Base-by-base conservation (phyloP, 2,329 filamentous ascomycete species). In the Thelonectria rubi region DNA sequence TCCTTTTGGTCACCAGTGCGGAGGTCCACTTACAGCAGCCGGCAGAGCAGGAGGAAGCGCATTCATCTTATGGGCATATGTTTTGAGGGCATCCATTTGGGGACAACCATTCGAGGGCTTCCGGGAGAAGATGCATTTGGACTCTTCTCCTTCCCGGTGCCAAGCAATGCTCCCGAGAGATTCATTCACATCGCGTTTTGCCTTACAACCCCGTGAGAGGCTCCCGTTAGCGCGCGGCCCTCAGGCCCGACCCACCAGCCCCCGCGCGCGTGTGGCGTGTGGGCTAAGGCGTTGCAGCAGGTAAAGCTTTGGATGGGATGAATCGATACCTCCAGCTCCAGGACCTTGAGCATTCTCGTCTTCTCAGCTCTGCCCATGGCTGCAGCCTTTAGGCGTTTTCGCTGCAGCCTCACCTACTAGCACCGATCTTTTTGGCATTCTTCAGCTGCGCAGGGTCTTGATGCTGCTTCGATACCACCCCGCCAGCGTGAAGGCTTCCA, bases 241-340 rank as follows among this genome's bases (percentile, higher is more conserved):
- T 55, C 39, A 9, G 14, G 12, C 40, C 58, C 39, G 34, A 10
- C 34, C 34, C 34, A 37, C 34, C 34, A 37, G 46, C 51, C 52
- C 26, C 5, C 26, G 2, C 51, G 52, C 52, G 58, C 40, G 45
- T 60, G 58, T 60, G 52, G 58, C 58, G 58, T 60, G 46, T 60
- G 51, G 30, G 37, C 46, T 37, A 42, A 39, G 39, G 39, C 58
- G 46, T 54, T 60, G 42, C n/a, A 3, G n/a, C n/a, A n/a, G n/a
- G n/a, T n/a, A n/a, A n/a, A n/a, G n/a, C n/a, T n/a, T n/a, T n/a
- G n/a, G n/a, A n/a, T n/a, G n/a, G n/a, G n/a, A n/a, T n/a, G n/a
- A 24, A 24, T 24, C 7, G 7, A 24, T 24, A 5, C 3, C n/a
- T 10, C 39, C 14, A 17, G 14, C 39, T 17, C 17, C 15, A 42